Percentiles rank a stretch among this genome's conserved stretches.
These are phyloP conservation scores for Aspergillus aculeatus DNA, from an alignment of 2,329 filamentous ascomycete genomes.

Conservation along the genomic window DNA sequence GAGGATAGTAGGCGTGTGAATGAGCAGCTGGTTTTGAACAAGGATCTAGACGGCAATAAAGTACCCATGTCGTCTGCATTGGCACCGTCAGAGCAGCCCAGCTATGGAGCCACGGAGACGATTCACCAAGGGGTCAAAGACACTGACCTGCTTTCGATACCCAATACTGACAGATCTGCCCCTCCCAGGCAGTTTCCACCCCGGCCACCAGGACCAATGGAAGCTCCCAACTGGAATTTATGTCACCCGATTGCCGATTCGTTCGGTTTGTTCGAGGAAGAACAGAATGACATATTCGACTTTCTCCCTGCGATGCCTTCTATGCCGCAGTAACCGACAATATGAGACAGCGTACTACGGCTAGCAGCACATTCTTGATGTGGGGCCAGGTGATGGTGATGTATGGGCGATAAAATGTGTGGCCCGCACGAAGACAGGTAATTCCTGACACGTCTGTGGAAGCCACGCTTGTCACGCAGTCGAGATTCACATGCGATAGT, in stretches of 20 bases:
- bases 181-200: constrained; percentile 24
- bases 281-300: constrained; percentile 38
- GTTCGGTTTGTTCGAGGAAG: constrained; percentile 38
- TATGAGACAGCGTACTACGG: not conserved
- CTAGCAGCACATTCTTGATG: not conserved
- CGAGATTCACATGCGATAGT: not conserved
- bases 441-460: not conserved
- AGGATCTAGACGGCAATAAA: not conserved
- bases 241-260: constrained; percentile 39
- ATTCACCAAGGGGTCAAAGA: constrained; percentile 18
- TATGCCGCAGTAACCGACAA: constrained; percentile 22
- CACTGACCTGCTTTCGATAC: constrained; percentile 12
- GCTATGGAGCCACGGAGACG: constrained; percentile 11
- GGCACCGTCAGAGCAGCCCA: not conserved
- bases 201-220: constrained; percentile 30
- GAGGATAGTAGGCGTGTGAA: not conserved
- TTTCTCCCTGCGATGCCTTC: constrained; percentile 37
- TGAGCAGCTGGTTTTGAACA: not conserved
- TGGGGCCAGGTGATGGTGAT: not conserved
- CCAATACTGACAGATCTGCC: constrained; percentile 20
- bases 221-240: constrained; percentile 37
- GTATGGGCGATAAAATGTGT: not conserved
- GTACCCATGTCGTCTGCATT: not conserved
- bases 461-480: not conserved
- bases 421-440: not conserved